Evolutionary conservation across 202 grass and related monocot species (phyloP).

Genomic region (Cymbopogon flexuosus): DNA sequence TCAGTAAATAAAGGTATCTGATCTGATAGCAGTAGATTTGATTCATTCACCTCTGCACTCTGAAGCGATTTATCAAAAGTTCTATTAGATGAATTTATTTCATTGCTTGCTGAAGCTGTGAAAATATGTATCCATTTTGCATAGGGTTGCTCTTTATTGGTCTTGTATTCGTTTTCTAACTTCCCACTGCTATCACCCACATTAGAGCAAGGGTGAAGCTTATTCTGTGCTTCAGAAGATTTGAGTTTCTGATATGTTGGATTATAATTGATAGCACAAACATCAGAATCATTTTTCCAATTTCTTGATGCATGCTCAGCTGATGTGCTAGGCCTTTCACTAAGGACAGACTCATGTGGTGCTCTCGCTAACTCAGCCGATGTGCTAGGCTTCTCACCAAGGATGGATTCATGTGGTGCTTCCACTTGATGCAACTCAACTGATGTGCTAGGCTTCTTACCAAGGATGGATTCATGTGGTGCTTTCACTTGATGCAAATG

Average conservation of each 20-base stretch:
- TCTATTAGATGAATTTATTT: constrained; percentile 25
- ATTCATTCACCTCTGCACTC: constrained; percentile 18
- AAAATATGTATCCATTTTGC: constrained; percentile 18
- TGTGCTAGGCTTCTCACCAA: constrained; percentile 24
- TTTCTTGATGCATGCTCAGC: constrained; percentile 11
- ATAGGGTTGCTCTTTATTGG: constrained; percentile 33
- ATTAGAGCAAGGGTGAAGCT: constrained; percentile 25
- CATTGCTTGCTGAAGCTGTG: constrained; percentile 30
- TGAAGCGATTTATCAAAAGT: constrained; percentile 35
- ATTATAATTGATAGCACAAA: constrained; percentile 10
- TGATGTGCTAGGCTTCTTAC: constrained; percentile 16
- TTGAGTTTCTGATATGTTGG: constrained; percentile 21
- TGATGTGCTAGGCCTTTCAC: constrained; percentile 14
- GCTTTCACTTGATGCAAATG: constrained; percentile 23
- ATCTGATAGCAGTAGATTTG: background rate
- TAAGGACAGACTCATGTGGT: constrained; percentile 12
- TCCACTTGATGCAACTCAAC: constrained; percentile 20
- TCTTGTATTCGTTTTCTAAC: constrained; percentile 28
- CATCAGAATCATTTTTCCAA: background rate
- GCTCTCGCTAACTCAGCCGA: background rate
- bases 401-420: background rate
- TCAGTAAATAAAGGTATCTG: constrained; percentile 1
- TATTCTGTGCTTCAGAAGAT: constrained; percentile 31
- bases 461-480: constrained; percentile 16
- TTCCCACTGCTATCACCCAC: constrained; percentile 30